Base-by-base conservation (phyloP, 805 yeast species). In the Millerozyma miso region DNA sequence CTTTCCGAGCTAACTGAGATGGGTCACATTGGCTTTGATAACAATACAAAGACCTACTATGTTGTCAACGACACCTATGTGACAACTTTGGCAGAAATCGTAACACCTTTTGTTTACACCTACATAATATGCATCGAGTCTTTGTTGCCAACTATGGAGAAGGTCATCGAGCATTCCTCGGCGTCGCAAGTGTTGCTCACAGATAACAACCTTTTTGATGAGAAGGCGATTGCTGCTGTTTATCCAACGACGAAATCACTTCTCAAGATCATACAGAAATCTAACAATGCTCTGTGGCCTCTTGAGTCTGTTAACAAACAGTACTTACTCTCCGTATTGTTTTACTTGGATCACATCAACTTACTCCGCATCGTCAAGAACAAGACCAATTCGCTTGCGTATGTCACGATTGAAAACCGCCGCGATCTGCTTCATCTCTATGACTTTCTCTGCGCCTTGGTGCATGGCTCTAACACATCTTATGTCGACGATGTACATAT, bases 231-330 rank as follows among this genome's bases (percentile, higher is more conserved):
- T 42, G 48, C 46, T 44, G 47, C 52, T 15, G 58, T 58, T 19
- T 59, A 50, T 47, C 69, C 69, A 3, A 60, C 63, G 19, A 65
- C 71, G 15, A 65, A 63, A 45, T 48, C 55, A 6, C 52, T 65
- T 36, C 51, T 66, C 34, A 63, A 60, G 45, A 58, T 56, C 18
- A 63, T 58, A 42, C 48, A 44, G 15, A 49, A 51, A 18, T 44
- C 50, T 34, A 55, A 50, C 10, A 41, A 47, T 2, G 43, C 49
- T 16, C 40, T 37, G 14, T 49, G 51, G 19, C 55, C 53, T 34
- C 44, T 62, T 33, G 75, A 70, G 50, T 55, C 68, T 5, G 58
- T 60, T 43, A 69, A 70, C 49, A 70, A 69, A 52, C 74, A 69
- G 48, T 69, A 70, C 49, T 56, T 70, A 39, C 53, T 70, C 29